phyloP scores from a whole-genome alignment of 345 rosid genomes.

The Sonneratia alba region DNA sequence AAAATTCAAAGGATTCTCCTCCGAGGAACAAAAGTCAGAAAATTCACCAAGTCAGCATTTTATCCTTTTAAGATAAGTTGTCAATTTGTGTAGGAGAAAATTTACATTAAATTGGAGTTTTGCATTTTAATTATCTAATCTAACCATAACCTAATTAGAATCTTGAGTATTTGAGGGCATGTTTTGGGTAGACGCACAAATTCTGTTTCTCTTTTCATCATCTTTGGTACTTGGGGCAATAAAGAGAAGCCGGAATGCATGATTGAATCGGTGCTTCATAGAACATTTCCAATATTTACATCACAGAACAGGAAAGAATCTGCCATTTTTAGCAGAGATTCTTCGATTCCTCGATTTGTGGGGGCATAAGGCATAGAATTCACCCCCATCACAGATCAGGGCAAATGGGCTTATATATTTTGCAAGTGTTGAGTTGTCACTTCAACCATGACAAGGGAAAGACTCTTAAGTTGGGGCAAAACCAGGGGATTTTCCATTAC shows the following conservation, averaged over 20 bases:
- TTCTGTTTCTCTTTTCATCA: too few relatives aligned
- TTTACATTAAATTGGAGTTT: too few relatives aligned
- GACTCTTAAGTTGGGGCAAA: conserved; percentile 7
- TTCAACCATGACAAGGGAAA: conserved; percentile 11
- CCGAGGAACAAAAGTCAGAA: neutral
- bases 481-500: conserved; percentile 11
- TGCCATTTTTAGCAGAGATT: conserved; percentile 16
- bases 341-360: neutral
- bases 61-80: too few relatives aligned
- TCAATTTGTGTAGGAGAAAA: too few relatives aligned
- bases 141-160: too few relatives aligned
- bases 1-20: neutral
- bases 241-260: neutral
- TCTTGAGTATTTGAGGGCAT: too few relatives aligned
- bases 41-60: too few relatives aligned
- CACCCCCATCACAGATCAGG: conserved; percentile 5
- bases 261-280: conserved; percentile 7
- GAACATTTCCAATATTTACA: conserved; percentile 9
- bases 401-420: neutral
- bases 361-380: conserved; percentile 14
- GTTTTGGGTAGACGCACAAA: too few relatives aligned
- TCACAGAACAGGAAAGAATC: neutral
- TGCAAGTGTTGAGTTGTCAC: neutral
- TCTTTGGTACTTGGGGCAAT: conserved; percentile 18
- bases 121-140: too few relatives aligned